A percentile compares a stretch with the other conserved stretches of the same genome.
Conservation (phyloP, 1,284 basidiomycete genomes). For the Cryptococcus sp. region DNA sequence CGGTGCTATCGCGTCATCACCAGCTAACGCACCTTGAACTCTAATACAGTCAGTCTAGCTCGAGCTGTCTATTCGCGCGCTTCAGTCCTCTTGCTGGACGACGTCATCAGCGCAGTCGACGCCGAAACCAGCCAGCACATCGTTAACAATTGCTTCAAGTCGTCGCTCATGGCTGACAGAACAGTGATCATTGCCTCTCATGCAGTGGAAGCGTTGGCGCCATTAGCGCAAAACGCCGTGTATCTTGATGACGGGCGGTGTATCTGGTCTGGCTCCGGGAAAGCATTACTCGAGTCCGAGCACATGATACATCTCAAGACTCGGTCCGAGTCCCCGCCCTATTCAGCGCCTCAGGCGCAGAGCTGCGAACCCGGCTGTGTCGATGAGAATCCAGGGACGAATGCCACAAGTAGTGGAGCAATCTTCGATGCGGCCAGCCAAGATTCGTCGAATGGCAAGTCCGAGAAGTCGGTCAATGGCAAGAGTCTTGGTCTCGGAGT, state of each 20-base stretch:
- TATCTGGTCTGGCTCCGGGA: constrained; percentile 65
- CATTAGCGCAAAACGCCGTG: constrained; percentile 50
- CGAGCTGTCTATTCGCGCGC: constrained; percentile 48
- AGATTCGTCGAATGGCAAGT: constrained; percentile 31
- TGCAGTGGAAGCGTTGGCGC: constrained; percentile 56
- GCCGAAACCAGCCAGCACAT: constrained; percentile 81
- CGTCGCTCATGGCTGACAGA: constrained; percentile 72
- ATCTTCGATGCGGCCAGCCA: not conserved
- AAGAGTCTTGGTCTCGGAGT: constrained; percentile 59
- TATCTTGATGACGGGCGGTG: constrained; percentile 80
- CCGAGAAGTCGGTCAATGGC: constrained; percentile 54
- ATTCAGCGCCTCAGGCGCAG: constrained; percentile 6
- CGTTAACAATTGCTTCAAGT: constrained; percentile 74
- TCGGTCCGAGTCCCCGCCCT: too few relatives aligned
- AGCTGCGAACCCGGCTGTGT: constrained; percentile 28
- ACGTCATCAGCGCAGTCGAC: constrained; percentile 61
- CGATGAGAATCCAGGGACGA: not conserved
- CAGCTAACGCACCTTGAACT: not conserved
- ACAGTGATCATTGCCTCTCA: constrained; percentile 89
- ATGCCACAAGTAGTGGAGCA: not conserved
- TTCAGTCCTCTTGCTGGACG: constrained; percentile 41
- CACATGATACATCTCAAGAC: constrained; percentile 69
- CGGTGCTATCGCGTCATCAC: not conserved
- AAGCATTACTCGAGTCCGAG: constrained; percentile 64
- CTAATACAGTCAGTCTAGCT: constrained; percentile 40